phyloP scores from a whole-genome alignment of 1,284 basidiomycete genomes.

The Cutaneotrichosporon spelunceum region DNA sequence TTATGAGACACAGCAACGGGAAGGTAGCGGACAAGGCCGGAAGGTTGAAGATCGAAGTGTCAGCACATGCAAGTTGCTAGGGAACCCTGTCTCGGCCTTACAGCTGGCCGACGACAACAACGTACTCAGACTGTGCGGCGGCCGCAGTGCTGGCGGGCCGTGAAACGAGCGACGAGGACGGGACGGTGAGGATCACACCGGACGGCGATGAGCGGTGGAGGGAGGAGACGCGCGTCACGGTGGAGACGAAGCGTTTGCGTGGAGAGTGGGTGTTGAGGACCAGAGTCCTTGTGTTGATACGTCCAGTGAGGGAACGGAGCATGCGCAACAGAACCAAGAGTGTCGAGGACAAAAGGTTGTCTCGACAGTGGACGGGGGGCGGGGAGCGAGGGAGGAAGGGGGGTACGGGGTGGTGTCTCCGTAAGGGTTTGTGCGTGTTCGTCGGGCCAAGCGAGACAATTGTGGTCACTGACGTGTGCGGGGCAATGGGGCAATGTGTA shows the following conservation, averaged over 20 bases:
- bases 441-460: background rate
- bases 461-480: background rate
- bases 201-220: background rate
- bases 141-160: constrained; percentile 3
- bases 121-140: background rate
- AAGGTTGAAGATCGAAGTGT: background rate
- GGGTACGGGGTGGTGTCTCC: background rate
- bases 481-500: no score
- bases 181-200: background rate
- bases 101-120: background rate
- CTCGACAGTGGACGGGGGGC: background rate
- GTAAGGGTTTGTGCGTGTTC: background rate
- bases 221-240: background rate
- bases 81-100: background rate
- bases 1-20: background rate
- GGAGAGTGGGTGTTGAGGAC: background rate
- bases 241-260: background rate
- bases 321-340: constrained; percentile 2
- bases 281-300: background rate
- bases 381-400: background rate
- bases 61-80: background rate
- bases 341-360: constrained; percentile 4
- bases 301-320: background rate
- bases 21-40: background rate
- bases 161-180: background rate